A percentile compares a stretch with the other conserved stretches of the same genome.
Conservation (phyloP, 495 filamentous ascomycete species). For the Recurvomyces mirabilis region DNA sequence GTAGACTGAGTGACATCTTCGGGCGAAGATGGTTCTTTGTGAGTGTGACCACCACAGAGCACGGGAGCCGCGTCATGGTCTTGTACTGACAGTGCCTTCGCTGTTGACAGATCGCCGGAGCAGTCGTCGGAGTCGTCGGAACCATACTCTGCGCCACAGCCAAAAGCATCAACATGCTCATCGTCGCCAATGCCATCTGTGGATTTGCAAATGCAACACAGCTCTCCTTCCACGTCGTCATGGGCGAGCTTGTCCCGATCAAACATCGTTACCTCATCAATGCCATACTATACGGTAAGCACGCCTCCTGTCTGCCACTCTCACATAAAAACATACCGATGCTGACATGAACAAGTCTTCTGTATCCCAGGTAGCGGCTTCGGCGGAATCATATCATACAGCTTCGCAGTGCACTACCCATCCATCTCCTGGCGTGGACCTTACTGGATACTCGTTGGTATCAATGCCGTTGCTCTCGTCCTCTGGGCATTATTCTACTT, state of each 20-base stretch:
- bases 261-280: conserved; percentile 12
- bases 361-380: not conserved
- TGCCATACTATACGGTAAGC: not conserved
- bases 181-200: conserved; percentile 23
- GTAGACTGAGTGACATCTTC: conserved; percentile 29
- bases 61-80: too few relatives aligned
- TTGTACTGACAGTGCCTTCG: too few relatives aligned
- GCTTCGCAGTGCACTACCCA: not conserved
- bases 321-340: too few relatives aligned
- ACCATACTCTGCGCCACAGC: conserved; percentile 27
- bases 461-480: conserved; percentile 22
- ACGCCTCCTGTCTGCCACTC: too few relatives aligned
- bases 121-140: conserved; percentile 22
- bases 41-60: too few relatives aligned
- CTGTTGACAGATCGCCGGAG: conserved; percentile 22
- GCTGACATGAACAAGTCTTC: too few relatives aligned
- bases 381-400: not conserved
- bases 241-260: conserved; percentile 23
- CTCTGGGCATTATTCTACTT: conserved; percentile 27
- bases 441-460: conserved; percentile 28
- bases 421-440: conserved; percentile 5
- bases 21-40: conserved; percentile 24
- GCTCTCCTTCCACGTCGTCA: conserved; percentile 18
- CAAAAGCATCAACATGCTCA: conserved; percentile 18
- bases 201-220: conserved; percentile 22